Evolutionary conservation across 257 asterid species (phyloP).

Genomic region (Henckelia pumila): DNA sequence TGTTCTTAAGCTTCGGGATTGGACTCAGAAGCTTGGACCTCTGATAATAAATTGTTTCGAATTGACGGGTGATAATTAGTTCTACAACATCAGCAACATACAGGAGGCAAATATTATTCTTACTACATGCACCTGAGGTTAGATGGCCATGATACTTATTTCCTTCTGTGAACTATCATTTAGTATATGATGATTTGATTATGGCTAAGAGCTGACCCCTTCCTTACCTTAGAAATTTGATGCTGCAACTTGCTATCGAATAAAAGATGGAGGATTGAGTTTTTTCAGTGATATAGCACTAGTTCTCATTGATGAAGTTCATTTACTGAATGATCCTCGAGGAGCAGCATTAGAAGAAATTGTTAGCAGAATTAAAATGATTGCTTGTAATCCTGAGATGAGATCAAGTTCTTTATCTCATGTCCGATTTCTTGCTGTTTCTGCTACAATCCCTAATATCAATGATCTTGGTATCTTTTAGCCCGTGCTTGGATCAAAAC

Average conservation of each 20-base stretch:
- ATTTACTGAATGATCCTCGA: conserved; percentile 90
- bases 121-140: conserved; percentile 99
- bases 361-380: conserved; percentile 91
- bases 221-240: conserved; percentile 72
- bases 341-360: conserved; percentile 98
- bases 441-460: conserved; percentile 93
- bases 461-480: conserved; percentile 69
- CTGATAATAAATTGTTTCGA: conserved; percentile 82
- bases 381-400: conserved; percentile 72
- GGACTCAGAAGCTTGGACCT: conserved; percentile 81
- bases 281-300: conserved; percentile 92
- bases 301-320: conserved; percentile 96
- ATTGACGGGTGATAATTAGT: conserved; percentile 90
- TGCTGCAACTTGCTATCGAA: conserved; percentile 88
- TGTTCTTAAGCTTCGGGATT: conserved; percentile 79
- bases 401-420: conserved; percentile 69
- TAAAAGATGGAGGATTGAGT: conserved; percentile 88
- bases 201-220: conserved; percentile 23
- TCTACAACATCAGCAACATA: conserved; percentile 56
- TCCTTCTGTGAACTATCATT: conserved; percentile 17
- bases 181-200: conserved; percentile 14
- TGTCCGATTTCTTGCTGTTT: conserved; percentile 91
- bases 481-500: conserved; percentile 19
- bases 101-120: conserved; percentile 93
- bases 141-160: conserved; percentile 20